Base-by-base conservation (phyloP, 345 rosid species). In the Kandelia obovata region DNA sequence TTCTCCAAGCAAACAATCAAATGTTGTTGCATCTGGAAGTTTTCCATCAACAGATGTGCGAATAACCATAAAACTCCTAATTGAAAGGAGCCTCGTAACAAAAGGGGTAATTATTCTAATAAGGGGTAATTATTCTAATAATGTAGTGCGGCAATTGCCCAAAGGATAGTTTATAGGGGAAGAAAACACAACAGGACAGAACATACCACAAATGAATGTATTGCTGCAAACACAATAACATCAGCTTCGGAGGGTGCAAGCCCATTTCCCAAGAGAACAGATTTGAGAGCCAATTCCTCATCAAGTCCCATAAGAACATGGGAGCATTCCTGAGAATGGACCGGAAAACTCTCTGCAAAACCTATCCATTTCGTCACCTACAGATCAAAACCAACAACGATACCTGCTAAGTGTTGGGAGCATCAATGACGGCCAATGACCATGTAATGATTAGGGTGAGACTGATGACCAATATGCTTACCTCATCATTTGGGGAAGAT, bases 301-400 rank as follows among this genome's bases (percentile, higher is more conserved):
- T 91, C 89, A 49, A 94, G 71, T 71, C 77, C 69, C 58, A 61
- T 73, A 65, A 91, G 85, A 76, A 73, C 83, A 56, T 72, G 80
- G 62, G 72, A 66, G 67, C 78, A 77, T 62, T 87, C 82, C 71
- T 73, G 57, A 25, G 90, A 72, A 74, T 79, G 80, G 20, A 27
- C 65, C 21, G 88, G 88, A 82, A 86, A 79, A 69, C 76, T 70
- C 76, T 85, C 92, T 0, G 89, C 85, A 76, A 82, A 91, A 17
- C 63, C 84, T 59, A 91, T 70, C 97, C 97, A 94, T 65, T 85
- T 89, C 75, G 73, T 71, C 71, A 89, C 89, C 98, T 94, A 74
- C 35, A 80, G 30, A 65, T 28, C 61, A 5, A 68, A 60, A 58
- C 6, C 3, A 16, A 61, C 43, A 7, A 0, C n/a, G 2, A 23